A percentile compares a stretch with the other conserved stretches of the same genome.
phyloP scores from a whole-genome alignment of 2,329 filamentous ascomycete species.

The Verticillium nonalfalfae region DNA sequence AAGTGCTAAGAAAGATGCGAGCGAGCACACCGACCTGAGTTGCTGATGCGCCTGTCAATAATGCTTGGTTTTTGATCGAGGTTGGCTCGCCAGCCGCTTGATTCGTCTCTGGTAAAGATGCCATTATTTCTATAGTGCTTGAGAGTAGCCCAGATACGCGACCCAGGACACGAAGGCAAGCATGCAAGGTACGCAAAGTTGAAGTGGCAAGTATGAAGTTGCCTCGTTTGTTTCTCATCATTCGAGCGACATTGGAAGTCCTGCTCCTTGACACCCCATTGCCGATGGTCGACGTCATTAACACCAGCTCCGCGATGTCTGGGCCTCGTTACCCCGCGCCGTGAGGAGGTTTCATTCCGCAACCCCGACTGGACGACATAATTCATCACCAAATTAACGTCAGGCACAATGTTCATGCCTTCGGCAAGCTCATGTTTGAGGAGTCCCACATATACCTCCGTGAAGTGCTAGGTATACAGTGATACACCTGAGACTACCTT shows the following conservation, averaged over 20 bases:
- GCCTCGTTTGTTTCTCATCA: not conserved
- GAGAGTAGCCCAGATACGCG: not conserved
- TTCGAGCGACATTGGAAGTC: not conserved
- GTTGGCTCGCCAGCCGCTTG: slow-evolving; percentile 37
- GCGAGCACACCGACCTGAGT: slow-evolving; percentile 39
- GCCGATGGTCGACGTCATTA: not conserved
- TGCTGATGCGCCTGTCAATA: slow-evolving; percentile 55
- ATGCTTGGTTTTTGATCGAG: slow-evolving; percentile 46
- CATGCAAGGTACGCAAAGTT: not conserved
- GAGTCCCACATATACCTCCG: too few relatives aligned
- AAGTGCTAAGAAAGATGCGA: not conserved
- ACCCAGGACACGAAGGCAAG: not conserved
- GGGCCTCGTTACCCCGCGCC: too few relatives aligned
- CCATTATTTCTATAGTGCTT: not conserved
- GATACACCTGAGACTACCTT: too few relatives aligned
- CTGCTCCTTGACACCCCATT: not conserved
- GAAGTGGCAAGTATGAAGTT: not conserved
- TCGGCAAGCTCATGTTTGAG: too few relatives aligned
- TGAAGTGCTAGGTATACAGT: too few relatives aligned
- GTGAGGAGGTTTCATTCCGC: not conserved
- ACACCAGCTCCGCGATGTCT: too few relatives aligned
- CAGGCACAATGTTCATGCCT: too few relatives aligned
- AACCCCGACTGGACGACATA: not conserved
- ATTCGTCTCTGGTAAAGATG: slow-evolving; percentile 9
- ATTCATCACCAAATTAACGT: too few relatives aligned